Conservation (phyloP, 2,329 filamentous ascomycete genomes). For the Colletotrichum endophyticum region DNA sequence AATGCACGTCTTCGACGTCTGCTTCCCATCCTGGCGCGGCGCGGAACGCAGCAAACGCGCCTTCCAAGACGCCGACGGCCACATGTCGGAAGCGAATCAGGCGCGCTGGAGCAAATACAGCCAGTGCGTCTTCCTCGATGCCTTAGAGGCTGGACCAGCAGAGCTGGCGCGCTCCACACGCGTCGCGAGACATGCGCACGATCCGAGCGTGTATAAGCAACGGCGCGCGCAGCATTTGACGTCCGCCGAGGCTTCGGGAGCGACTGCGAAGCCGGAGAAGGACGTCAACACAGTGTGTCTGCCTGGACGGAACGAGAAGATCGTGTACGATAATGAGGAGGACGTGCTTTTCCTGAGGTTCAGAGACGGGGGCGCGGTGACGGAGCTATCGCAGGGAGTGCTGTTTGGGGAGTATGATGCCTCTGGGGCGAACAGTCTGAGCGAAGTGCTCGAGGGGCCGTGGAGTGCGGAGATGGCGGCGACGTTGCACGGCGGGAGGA, state of each 20-base stretch:
- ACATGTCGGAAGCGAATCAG: neutral
- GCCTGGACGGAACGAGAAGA: constrained; percentile 24
- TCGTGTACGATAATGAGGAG: constrained; percentile 25
- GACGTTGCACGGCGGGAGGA: constrained; percentile 26
- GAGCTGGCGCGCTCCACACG: neutral
- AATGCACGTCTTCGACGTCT: constrained; percentile 33
- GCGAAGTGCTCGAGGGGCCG: constrained; percentile 28
- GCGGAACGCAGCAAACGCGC: neutral
- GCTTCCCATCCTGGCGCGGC: constrained; percentile 27
- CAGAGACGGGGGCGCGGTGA: constrained; percentile 18
- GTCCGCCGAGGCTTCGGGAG: constrained; percentile 16
- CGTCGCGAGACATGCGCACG: neutral
- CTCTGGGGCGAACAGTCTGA: constrained; percentile 5
- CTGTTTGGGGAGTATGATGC: constrained; percentile 9
- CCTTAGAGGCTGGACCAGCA: neutral
- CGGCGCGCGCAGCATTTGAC: neutral
- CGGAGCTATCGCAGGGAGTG: neutral
- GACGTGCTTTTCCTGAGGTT: constrained; percentile 34
- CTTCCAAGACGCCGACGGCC: neutral
- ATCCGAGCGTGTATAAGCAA: constrained; percentile 2
- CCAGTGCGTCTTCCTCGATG: constrained; percentile 13
- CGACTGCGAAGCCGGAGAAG: neutral
- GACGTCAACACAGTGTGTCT: constrained; percentile 27
- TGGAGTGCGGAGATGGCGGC: constrained; percentile 32
- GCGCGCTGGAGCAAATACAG: constrained; percentile 3